phyloP scores from a whole-genome alignment of 306 rosid species.

The Pterocarpus santalinus region DNA sequence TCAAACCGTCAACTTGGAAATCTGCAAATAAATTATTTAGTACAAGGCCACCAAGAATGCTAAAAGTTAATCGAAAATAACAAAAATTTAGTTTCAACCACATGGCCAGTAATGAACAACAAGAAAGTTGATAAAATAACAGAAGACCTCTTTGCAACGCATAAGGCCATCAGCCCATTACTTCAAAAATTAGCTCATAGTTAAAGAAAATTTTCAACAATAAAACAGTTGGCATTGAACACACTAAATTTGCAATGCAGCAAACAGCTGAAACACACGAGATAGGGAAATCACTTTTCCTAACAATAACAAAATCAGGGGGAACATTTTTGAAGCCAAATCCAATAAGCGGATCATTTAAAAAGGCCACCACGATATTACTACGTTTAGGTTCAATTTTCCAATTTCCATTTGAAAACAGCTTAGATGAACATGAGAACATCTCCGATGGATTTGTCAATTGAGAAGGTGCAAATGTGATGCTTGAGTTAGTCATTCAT shows the following conservation, averaged over 20 bases:
- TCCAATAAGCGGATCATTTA: neutral
- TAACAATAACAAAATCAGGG: neutral
- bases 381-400: neutral
- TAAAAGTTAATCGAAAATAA: neutral
- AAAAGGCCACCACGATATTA: neutral
- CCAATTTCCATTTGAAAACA: slow-evolving; percentile 10
- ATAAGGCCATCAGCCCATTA: too few species aligned
- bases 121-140: too few species aligned
- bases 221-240: neutral
- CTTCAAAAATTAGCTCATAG: too few species aligned
- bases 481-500: too few species aligned
- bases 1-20: slow-evolving; percentile 9
- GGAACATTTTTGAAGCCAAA: neutral
- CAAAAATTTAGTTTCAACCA: neutral
- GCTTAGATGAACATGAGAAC: neutral
- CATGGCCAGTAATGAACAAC: too few species aligned
- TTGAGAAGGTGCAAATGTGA: too few species aligned
- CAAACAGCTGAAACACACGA: neutral
- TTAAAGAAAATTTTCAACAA: too few species aligned
- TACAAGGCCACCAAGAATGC: neutral
- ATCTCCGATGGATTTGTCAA: neutral
- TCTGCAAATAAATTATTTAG: neutral
- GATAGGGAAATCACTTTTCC: neutral
- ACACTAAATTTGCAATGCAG: neutral
- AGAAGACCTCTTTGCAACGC: too few species aligned